Percentiles rank a stretch among this genome's conserved stretches.
Evolutionary conservation across 768 basidiomycete genomes (phyloP).

Genomic region (Plicaturopsis crispa): DNA sequence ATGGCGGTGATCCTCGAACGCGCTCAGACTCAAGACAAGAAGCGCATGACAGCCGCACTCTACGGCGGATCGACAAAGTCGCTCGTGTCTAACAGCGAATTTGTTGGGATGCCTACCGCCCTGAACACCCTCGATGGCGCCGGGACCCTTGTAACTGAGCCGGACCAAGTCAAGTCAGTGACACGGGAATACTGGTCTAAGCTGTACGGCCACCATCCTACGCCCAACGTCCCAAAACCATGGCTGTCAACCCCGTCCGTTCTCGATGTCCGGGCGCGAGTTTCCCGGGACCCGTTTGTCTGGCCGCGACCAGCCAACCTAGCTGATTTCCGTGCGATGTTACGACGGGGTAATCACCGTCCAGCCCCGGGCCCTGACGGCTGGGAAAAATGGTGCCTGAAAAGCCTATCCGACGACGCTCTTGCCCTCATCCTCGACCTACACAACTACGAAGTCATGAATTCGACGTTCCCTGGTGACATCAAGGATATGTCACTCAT

Average conservation of each 20-base stretch:
- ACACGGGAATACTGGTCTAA: constrained; percentile 12
- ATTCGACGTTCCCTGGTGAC: constrained; percentile 17
- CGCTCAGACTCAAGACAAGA: too few species aligned
- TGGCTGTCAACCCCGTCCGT: constrained; percentile 17
- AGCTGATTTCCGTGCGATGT: constrained; percentile 7
- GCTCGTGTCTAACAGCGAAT: too few species aligned
- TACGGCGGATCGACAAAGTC: too few species aligned
- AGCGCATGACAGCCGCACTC: too few species aligned
- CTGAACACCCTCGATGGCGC: too few species aligned
- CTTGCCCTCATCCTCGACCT: constrained; percentile 7
- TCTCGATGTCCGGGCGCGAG: constrained; percentile 7
- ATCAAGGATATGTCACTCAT: constrained; percentile 16
- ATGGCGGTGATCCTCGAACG: too few species aligned
- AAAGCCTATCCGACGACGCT: constrained; percentile 3
- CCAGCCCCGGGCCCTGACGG: constrained; percentile 6
- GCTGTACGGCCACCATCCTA: constrained; percentile 7
- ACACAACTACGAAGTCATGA: constrained; percentile 13
- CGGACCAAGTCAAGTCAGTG: constrained; percentile 4
- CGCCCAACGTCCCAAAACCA: constrained; percentile 13
- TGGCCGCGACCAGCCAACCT: constrained; percentile 15
- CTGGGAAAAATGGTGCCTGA: constrained; percentile 11
- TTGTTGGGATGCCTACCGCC: too few species aligned
- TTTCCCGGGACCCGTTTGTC: constrained; percentile 12
- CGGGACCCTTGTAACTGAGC: too few species aligned
- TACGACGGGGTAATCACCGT: constrained; percentile 5